These are phyloP conservation scores for Skeletonema grethae DNA, from an alignment of 108 stramenopile genomes.

Conservation along the genomic window DNA sequence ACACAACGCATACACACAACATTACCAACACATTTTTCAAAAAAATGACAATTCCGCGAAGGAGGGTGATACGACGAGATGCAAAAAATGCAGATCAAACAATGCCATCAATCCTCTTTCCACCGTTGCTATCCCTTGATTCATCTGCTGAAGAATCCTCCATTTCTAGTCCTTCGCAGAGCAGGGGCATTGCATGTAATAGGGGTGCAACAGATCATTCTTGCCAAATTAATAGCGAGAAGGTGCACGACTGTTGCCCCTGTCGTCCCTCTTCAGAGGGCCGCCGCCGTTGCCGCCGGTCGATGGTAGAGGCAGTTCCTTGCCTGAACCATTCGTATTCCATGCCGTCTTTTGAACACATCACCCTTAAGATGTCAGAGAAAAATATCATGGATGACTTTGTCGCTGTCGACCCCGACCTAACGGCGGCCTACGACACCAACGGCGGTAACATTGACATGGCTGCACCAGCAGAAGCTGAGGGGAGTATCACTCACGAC, in stretches of 20 bases:
- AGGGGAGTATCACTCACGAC: not conserved
- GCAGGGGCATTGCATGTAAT: not conserved
- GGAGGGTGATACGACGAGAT: not conserved
- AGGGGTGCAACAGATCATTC: not conserved
- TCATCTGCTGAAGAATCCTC: not conserved
- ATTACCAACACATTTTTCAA: no score
- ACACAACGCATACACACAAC: no score
- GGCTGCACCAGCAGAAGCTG: not conserved
- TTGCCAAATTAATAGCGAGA: not conserved
- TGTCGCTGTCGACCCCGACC: not conserved
- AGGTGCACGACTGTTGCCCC: not conserved
- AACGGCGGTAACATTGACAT: not conserved
- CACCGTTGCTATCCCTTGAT: not conserved
- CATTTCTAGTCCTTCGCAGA: not conserved
- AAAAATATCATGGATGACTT: not conserved
- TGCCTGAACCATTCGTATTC: not conserved
- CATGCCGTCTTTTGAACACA: conserved; percentile 3
- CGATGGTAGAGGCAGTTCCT: not conserved
- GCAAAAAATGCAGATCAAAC: not conserved
- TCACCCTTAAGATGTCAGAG: not conserved
- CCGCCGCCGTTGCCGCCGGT: not conserved
- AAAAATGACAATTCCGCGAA: not conserved
- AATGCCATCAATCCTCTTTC: conserved; percentile 1
- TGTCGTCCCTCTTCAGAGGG: not conserved
- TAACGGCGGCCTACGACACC: not conserved